Evolutionary conservation across 805 yeast species (phyloP).

Genomic region (Diddensiella caesifluorescens): DNA sequence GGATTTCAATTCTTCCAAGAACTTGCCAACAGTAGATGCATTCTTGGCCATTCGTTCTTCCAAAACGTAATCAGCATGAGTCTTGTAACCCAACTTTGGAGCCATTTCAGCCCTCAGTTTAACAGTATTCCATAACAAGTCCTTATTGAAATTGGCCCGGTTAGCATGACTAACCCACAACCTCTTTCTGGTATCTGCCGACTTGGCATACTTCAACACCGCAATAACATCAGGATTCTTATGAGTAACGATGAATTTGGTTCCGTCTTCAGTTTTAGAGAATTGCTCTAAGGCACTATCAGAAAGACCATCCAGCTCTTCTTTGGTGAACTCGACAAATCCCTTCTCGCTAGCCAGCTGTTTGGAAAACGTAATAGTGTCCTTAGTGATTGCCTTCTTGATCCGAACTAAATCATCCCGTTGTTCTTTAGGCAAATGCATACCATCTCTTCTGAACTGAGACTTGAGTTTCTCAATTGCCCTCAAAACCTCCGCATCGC

Average conservation of each 20-base stretch:
- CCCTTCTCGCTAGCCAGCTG: conserved; percentile 70
- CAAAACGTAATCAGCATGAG: conserved; percentile 63
- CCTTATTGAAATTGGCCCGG: conserved; percentile 57
- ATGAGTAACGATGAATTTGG: conserved; percentile 59
- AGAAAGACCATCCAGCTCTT: conserved; percentile 73
- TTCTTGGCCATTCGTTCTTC: conserved; percentile 79
- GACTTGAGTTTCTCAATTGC: conserved; percentile 52
- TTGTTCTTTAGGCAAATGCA: conserved; percentile 51
- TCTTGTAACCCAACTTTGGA: conserved; percentile 55
- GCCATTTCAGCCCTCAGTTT: conserved; percentile 60
- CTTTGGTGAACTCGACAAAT: conserved; percentile 50
- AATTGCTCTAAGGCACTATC: conserved; percentile 50
- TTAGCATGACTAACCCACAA: conserved; percentile 66
- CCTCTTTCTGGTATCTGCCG: conserved; percentile 56
- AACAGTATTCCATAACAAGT: conserved; percentile 54
- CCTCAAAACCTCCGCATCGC: conserved; percentile 52
- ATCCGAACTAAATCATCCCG: conserved; percentile 54
- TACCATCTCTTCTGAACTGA: conserved; percentile 62
- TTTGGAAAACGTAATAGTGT: conserved; percentile 53
- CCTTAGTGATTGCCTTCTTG: conserved; percentile 52
- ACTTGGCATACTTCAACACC: conserved; percentile 64
- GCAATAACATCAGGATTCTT: conserved; percentile 79
- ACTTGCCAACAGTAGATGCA: conserved; percentile 52
- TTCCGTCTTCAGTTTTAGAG: conserved; percentile 38
- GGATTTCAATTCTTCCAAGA: conserved; percentile 54